Conservation (phyloP, 164 flowering plant genomes). For the Vitis rupestris region DNA sequence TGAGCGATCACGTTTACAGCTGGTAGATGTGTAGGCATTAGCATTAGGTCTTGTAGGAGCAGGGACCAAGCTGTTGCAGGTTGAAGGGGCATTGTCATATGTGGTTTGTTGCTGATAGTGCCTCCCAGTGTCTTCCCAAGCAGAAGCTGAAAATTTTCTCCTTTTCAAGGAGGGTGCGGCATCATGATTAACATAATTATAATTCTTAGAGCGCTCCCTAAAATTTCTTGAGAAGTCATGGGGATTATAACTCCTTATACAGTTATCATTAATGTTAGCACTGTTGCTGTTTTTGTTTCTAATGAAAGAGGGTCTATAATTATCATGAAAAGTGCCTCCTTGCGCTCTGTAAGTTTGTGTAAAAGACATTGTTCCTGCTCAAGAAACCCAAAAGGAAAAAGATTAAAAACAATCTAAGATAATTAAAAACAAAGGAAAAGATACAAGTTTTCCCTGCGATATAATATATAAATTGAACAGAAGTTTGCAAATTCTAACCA, state of each 20-base stretch:
- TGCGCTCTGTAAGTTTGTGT: conserved; percentile 27
- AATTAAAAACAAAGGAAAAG: background rate
- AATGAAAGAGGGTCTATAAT: conserved; percentile 20
- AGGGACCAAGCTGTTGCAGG: conserved; percentile 19
- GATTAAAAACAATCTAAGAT: background rate
- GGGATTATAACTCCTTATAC: conserved; percentile 8
- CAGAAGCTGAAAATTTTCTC: conserved; percentile 50
- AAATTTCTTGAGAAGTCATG: conserved; percentile 21
- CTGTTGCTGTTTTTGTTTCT: conserved; percentile 19
- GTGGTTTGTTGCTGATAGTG: conserved; percentile 26
- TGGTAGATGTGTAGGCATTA: conserved; percentile 21
- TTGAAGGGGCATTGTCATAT: conserved; percentile 29
- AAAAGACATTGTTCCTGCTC: conserved; percentile 40
- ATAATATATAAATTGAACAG: background rate
- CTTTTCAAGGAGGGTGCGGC: conserved; percentile 48
- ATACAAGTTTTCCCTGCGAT: background rate
- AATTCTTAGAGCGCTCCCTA: conserved; percentile 21
- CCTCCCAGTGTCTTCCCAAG: conserved; percentile 42
- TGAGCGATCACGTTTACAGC: conserved; percentile 56
- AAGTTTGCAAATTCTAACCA: no score
- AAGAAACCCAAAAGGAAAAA: background rate
- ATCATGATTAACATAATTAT: conserved; percentile 21
- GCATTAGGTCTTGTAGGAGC: conserved; percentile 32
- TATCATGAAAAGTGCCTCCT: conserved; percentile 29
- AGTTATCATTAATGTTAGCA: conserved; percentile 12